Evolutionary conservation across 2,329 filamentous ascomycete species (phyloP), one percentile per base, ranked within the genome.

Genomic region (Verticillium nubilum): DNA sequence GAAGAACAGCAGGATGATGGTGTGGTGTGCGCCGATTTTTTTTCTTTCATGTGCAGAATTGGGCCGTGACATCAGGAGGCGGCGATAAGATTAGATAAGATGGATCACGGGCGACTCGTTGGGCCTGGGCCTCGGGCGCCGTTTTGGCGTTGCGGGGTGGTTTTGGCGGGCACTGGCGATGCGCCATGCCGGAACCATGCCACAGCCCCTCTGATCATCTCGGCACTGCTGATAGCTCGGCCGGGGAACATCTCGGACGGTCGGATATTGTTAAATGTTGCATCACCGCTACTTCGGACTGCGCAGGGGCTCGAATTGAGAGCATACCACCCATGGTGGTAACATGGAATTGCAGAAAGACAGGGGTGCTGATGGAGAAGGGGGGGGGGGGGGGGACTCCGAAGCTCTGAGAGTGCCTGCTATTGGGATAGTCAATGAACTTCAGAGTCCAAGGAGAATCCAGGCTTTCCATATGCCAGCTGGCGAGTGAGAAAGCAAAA

Each of bases 61-160:
- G 54, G 54, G 54, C 54, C 54, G 54, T 56, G 54, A 56, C 54
- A 56, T 56, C 54, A 56, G 31, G 29, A n/a, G 42, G 42, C 42
- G 28, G 52, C 42, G 42, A 47, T 47, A 47, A 28, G 54, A 56
- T 56, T 47, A 56, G 54, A 56, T 56, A 56, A 56, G 25, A 29
- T 28, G 52, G n/a, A 27, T 28, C 25, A 53, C 52, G 10, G 52
- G 26, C 19, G 27, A 26, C 25, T 28, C 52, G 9, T 25, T 19
- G 10, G 42, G 42, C 42, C 42, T 47, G 42, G 42, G 19, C 42
- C 19, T 47, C 42, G 42, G 42, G 42, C 42, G 42, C 42, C 19
- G 23, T 47, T 47, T 47, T 47, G 42, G 42, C 42, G 42, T 47
- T 47, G 42, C 42, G 42, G 42, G 42, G 42, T 47, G 42, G 42